phyloP scores from a whole-genome alignment of 495 filamentous ascomycete genomes.

The Hyaloscypha bicolor region DNA sequence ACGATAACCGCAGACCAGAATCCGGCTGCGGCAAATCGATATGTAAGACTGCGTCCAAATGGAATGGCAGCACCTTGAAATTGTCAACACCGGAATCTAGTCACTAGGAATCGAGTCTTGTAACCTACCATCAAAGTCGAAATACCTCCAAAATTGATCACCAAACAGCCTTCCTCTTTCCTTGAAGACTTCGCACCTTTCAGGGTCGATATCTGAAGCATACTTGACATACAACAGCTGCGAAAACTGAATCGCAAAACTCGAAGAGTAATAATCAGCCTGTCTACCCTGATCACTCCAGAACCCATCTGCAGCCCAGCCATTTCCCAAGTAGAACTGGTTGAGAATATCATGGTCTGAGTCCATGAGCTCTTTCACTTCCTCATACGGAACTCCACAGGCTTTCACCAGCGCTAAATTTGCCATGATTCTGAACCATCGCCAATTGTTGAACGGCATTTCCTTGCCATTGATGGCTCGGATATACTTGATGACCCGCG shows the following conservation, averaged over 20 bases:
- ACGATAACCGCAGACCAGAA: conserved; percentile 78
- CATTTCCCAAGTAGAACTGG: conserved; percentile 58
- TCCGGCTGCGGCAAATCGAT: conserved; percentile 75
- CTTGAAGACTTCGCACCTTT: conserved; percentile 51
- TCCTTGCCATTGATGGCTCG: conserved; percentile 56
- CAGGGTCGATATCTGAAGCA: conserved; percentile 54
- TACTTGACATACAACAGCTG: conserved; percentile 59
- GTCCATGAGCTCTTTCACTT: conserved; percentile 43
- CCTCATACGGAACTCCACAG: conserved; percentile 46
- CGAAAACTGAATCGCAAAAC: conserved; percentile 62
- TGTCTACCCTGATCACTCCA: conserved; percentile 47
- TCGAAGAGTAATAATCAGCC: conserved; percentile 65
- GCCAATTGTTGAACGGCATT: conserved; percentile 38
- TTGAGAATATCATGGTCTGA: conserved; percentile 60
- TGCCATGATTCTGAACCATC: conserved; percentile 65
- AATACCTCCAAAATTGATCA: conserved; percentile 60
- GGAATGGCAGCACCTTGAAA: conserved; percentile 61
- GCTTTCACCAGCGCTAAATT: conserved; percentile 59
- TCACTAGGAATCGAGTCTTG: background rate
- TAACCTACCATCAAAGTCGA: conserved; percentile 48
- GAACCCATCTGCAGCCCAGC: conserved; percentile 60
- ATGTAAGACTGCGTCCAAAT: conserved; percentile 74
- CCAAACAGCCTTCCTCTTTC: conserved; percentile 54
- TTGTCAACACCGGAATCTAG: background rate
- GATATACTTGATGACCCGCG: conserved; percentile 42